Conservation (phyloP, 495 filamentous ascomycete genomes). For the Letharia columbiana region DNA sequence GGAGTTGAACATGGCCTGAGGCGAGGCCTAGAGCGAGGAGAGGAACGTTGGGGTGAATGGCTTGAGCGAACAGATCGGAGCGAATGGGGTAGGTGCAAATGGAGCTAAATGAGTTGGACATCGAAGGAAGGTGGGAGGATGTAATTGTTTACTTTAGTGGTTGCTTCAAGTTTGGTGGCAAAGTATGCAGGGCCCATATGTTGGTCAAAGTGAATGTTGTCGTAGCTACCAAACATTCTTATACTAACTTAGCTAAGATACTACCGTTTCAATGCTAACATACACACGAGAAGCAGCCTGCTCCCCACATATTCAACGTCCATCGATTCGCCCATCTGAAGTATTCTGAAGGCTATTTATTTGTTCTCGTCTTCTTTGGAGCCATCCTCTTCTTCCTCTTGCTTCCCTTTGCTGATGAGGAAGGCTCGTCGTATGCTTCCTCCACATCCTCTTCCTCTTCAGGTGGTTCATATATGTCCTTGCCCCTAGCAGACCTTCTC, state of each 20-base stretch:
- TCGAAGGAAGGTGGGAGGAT: conserved; percentile 23
- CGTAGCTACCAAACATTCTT: too few species aligned
- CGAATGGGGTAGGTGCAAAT: conserved; percentile 81
- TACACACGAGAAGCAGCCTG: not conserved
- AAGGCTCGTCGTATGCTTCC: not conserved
- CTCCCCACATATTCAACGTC: not conserved
- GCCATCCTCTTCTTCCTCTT: not conserved
- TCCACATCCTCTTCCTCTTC: not conserved
- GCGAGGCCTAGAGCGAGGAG: conserved; percentile 78
- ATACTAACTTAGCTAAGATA: not conserved
- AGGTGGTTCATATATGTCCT: not conserved
- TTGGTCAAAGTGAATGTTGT: too few species aligned
- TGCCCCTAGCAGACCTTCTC: not conserved
- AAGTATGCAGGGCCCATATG: not conserved
- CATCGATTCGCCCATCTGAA: not conserved
- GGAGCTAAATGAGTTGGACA: conserved; percentile 56
- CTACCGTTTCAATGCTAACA: not conserved
- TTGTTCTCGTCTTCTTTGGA: not conserved
- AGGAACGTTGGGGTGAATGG: conserved; percentile 72
- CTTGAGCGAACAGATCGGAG: conserved; percentile 82
- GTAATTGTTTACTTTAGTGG: not conserved
- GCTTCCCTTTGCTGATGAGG: not conserved
- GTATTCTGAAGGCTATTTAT: not conserved
- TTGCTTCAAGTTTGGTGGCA: not conserved
- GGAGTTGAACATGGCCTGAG: conserved; percentile 78